Conservation (phyloP, 1,139 yeast species). For the Candida sanyaensis region DNA sequence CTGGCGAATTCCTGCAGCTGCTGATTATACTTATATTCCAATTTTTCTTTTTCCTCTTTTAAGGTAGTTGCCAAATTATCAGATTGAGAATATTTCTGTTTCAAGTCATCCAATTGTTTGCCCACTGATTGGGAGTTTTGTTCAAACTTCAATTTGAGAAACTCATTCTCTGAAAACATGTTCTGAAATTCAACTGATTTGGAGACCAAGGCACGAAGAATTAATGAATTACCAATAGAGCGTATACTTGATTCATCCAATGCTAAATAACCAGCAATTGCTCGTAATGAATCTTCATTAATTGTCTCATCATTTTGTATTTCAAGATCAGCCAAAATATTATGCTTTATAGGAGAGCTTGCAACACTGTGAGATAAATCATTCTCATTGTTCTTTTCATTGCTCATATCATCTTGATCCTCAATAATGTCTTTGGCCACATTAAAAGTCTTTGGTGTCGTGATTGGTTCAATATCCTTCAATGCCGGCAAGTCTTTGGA, state of each 20-base stretch:
- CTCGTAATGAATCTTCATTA: conserved; percentile 11
- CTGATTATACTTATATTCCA: conserved; percentile 22
- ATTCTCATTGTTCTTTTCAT: conserved; percentile 1
- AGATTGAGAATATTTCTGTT: conserved; percentile 20
- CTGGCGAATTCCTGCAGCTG: conserved; percentile 17
- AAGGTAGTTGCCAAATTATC: conserved; percentile 12
- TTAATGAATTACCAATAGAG: conserved; percentile 14
- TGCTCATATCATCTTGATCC: conserved; percentile 22
- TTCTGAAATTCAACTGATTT: conserved; percentile 52
- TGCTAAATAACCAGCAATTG: conserved; percentile 32
- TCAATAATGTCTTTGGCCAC: conserved; percentile 37
- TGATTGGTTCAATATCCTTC: conserved; percentile 45
- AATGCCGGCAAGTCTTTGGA: conserved; percentile 45
- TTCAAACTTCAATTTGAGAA: conserved; percentile 55
- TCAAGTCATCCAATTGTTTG: conserved; percentile 30
- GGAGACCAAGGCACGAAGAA: conserved; percentile 37
- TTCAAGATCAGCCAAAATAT: conserved; percentile 3
- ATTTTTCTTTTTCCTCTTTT: conserved; percentile 23
- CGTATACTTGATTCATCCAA: conserved; percentile 15
- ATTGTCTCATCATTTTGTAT: conserved; percentile 1
- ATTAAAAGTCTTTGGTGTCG: conserved; percentile 43
- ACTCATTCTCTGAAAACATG: conserved; percentile 51
- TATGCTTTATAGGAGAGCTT: conserved; percentile 25
- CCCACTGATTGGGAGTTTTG: conserved; percentile 33
- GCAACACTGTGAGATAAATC: conserved; percentile 8